These are phyloP conservation scores for Lepiota venenata DNA, from an alignment of 768 basidiomycete genomes.

Conservation along the genomic window DNA sequence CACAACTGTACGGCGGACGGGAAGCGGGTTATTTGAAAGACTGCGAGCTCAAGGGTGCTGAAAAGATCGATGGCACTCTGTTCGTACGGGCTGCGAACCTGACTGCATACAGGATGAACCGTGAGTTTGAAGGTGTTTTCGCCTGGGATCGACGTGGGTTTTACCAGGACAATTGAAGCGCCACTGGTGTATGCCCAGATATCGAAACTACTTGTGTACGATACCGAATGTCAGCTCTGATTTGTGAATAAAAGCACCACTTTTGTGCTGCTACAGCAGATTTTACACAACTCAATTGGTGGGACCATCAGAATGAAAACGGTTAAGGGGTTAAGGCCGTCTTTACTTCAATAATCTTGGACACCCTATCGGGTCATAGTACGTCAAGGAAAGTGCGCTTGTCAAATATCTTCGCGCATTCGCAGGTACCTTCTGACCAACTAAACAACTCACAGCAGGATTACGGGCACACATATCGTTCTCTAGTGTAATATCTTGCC, in stretches of 20 bases:
- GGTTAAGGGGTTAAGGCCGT: too few relatives aligned
- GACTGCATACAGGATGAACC: conserved; percentile 32
- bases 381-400: too few relatives aligned
- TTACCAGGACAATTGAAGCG: background rate
- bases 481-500: too few relatives aligned
- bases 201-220: background rate
- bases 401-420: too few relatives aligned
- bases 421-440: too few relatives aligned
- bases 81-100: conserved; percentile 54
- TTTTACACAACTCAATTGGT: too few relatives aligned
- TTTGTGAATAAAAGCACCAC: background rate
- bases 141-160: conserved; percentile 7
- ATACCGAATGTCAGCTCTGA: background rate
- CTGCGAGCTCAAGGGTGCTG: conserved; percentile 41
- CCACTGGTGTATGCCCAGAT: too few relatives aligned
- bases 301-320: background rate
- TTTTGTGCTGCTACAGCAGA: too few relatives aligned
- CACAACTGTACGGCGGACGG: conserved; percentile 10
- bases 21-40: conserved; percentile 11
- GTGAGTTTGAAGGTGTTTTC: background rate
- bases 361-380: too few relatives aligned
- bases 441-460: too few relatives aligned
- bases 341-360: too few relatives aligned
- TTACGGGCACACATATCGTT: too few relatives aligned
- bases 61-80: conserved; percentile 51